phyloP scores from a whole-genome alignment of 1,284 basidiomycete species.

The Melampsora larici-populina region DNA sequence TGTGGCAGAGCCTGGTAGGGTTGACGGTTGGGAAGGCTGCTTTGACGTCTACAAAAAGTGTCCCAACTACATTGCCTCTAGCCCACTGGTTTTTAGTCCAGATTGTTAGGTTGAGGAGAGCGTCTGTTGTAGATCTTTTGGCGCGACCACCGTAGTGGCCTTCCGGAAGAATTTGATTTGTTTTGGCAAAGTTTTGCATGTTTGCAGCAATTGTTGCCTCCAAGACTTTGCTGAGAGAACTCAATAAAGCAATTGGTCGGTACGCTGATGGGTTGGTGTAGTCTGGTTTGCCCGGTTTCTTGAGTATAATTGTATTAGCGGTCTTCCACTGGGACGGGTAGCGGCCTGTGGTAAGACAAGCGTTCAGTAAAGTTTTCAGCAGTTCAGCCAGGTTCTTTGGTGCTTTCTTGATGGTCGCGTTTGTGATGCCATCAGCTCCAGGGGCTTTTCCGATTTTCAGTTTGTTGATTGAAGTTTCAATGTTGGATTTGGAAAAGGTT shows the following conservation, averaged over 20 bases:
- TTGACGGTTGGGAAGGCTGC: too few relatives aligned
- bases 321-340: too few relatives aligned
- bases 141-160: neutral
- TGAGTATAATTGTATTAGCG: neutral
- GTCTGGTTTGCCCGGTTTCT: constrained; percentile 3
- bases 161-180: neutral
- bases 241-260: constrained; percentile 5
- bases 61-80: neutral
- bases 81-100: constrained; percentile 3
- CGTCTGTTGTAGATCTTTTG: neutral
- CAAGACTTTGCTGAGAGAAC: neutral
- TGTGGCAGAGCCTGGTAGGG: too few relatives aligned
- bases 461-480: too few relatives aligned
- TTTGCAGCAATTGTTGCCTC: neutral
- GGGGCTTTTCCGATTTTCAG: too few relatives aligned
- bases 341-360: too few relatives aligned
- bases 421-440: too few relatives aligned
- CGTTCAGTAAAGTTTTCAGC: neutral
- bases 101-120: neutral
- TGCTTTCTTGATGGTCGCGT: neutral
- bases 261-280: neutral
- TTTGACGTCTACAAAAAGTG: constrained; percentile 3
- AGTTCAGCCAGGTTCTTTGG: neutral
- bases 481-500: neutral
- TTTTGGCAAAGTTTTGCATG: neutral